Percentiles rank a stretch among this genome's conserved stretches.
These are phyloP conservation scores for Ilex aquifolium DNA, from an alignment of 257 asterid genomes.

Conservation along the genomic window DNA sequence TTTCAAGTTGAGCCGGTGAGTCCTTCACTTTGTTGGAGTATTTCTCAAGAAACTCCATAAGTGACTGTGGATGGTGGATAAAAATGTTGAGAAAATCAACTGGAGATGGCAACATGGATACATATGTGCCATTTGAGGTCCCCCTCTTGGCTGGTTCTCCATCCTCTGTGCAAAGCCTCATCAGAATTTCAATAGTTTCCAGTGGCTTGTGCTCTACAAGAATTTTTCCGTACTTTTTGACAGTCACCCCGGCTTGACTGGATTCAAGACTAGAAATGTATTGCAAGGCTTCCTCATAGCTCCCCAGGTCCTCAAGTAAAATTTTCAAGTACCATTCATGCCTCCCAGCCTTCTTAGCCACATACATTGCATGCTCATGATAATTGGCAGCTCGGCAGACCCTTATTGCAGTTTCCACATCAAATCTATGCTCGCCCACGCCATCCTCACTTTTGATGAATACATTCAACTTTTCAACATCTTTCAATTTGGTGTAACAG, in stretches of 20 bases:
- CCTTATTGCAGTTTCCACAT: slow-evolving; percentile 93
- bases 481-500: slow-evolving; percentile 93
- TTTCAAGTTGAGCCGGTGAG: slow-evolving; percentile 96
- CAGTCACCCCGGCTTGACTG: slow-evolving; percentile 93
- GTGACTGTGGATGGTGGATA: slow-evolving; percentile 76
- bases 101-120: slow-evolving; percentile 96
- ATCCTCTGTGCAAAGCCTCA: slow-evolving; percentile 94
- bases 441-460: slow-evolving; percentile 89
- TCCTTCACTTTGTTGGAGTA: slow-evolving; percentile 80
- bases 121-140: slow-evolving; percentile 43
- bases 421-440: slow-evolving; percentile 74
- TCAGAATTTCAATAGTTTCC: slow-evolving; percentile 73
- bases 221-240: slow-evolving; percentile 89
- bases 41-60: slow-evolving; percentile 85
- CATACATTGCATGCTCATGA: slow-evolving; percentile 98
- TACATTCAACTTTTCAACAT: slow-evolving; percentile 77
- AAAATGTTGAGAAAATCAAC: slow-evolving; percentile 91
- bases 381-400: slow-evolving; percentile 96
- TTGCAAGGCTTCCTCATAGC: slow-evolving; percentile 86
- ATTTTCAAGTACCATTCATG: slow-evolving; percentile 96
- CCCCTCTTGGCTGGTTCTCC: slow-evolving; percentile 51
- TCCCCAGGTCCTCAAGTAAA: slow-evolving; percentile 85
- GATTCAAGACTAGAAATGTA: slow-evolving; percentile 86
- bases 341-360: slow-evolving; percentile 91
- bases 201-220: slow-evolving; percentile 86